These are phyloP conservation scores for Plectranthus barbatus DNA, from an alignment of 257 asterid species.

Conservation along the genomic window DNA sequence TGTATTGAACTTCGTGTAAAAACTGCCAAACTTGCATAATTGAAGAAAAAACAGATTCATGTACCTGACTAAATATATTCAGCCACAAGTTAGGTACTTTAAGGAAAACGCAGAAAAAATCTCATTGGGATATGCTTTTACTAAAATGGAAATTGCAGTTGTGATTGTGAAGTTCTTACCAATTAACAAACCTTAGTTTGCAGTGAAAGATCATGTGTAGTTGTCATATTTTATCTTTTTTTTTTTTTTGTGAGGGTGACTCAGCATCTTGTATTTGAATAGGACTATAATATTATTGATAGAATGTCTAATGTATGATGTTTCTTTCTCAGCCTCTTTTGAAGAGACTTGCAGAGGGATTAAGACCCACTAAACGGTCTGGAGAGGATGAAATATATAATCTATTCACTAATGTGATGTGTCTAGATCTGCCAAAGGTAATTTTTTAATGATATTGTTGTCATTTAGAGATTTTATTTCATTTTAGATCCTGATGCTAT, in stretches of 20 bases:
- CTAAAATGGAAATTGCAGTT: not conserved
- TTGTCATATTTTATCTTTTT: not conserved
- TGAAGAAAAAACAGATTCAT: not conserved
- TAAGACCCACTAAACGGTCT: conserved; percentile 51
- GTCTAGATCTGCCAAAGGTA: conserved; percentile 75
- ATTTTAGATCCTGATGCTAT: not conserved
- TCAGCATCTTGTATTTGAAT: not conserved
- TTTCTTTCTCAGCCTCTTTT: conserved; percentile 72
- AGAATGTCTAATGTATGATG: not conserved
- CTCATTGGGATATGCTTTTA: not conserved
- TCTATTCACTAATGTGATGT: conserved; percentile 70
- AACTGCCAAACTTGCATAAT: not conserved
- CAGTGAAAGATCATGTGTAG: not conserved
- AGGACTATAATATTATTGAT: conserved; percentile 4
- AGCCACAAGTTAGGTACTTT: not conserved
- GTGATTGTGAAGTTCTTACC: not conserved
- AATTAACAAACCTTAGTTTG: not conserved
- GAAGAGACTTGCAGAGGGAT: conserved; percentile 76
- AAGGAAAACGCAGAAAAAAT: not conserved
- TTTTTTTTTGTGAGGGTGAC: not conserved
- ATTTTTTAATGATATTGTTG: not conserved
- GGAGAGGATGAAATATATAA: conserved; percentile 60
- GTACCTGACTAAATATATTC: not conserved
- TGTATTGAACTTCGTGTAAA: too few relatives aligned
- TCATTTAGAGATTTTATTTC: not conserved